Base-by-base conservation (phyloP, 2,329 filamentous ascomycete species). In the Fusarium nodosum region DNA sequence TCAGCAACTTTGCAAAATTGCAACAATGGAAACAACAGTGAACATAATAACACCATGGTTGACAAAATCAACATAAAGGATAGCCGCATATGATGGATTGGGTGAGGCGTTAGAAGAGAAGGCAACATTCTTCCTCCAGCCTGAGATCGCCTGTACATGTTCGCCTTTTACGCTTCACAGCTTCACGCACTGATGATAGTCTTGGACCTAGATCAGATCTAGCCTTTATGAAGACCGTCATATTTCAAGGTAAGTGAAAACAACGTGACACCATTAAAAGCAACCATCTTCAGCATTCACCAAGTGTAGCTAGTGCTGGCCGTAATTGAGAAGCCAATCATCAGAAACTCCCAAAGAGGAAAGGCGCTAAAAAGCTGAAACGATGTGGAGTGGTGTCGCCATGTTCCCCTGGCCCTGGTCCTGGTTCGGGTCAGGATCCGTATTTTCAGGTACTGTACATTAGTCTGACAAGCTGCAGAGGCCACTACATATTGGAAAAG, bases 351-450 rank as follows among this genome's bases (percentile, higher is more conserved):
- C 46, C 33, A 60, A 44, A 56, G 26, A 54, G 72, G 71, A 67
- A 74, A 72, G 52, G 71, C 52, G 56, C 5, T 45, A 41, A 52
- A 22, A 52, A 65, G 39, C 50, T 74, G 72, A 74, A 74, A 74
- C 72, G 44, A 16, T 47, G 69, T 71, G 71, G 72, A 53, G 71
- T 56, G 51, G 33, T 22, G 50, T 55, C 56, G 57, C 53, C 52
- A 60, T 61, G 47, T 50, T 41, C 52, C 60, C 57, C 54, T 56
- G 41, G 61, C 52, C 66, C 48, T 34, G 66, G 33, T 52, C 60
- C 54, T 48, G 45, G 51, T 53, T 54, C 36, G 22, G 38, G 24
- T 46, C 56, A 20, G 45, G 56, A 50, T 71, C 67, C 63, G 39
- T 56, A 67, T 48, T 68, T 45, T 60, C 62, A 65, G 54, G 62